Evolutionary conservation across 1,284 basidiomycete genomes (phyloP).

Genomic region (Pseudomicrostroma phylloplanum): DNA sequence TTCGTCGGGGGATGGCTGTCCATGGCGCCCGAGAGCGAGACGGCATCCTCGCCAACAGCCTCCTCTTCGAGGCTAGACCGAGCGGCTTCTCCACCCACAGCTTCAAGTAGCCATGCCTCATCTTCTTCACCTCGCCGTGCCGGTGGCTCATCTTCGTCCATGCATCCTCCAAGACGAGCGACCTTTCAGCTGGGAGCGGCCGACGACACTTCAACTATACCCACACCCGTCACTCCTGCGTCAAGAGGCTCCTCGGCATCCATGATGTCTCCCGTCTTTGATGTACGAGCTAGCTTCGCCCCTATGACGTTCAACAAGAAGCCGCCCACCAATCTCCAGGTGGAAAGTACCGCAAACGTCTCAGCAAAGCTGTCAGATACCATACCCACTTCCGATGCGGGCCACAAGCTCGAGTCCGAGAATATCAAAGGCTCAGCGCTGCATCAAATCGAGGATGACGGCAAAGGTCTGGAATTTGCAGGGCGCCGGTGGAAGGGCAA

Average conservation of each 20-base stretch:
- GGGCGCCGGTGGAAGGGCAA: slow-evolving; percentile 39
- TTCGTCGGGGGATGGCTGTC: slow-evolving; percentile 28
- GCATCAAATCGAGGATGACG: slow-evolving; percentile 17
- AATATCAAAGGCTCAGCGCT: neutral
- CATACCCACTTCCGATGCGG: neutral
- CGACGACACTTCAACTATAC: slow-evolving; percentile 17
- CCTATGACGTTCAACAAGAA: slow-evolving; percentile 29
- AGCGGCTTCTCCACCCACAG: slow-evolving; percentile 8
- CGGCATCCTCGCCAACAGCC: neutral
- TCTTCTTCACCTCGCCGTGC: neutral
- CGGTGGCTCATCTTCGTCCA: too few species aligned
- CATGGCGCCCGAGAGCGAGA: slow-evolving; percentile 30
- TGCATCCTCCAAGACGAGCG: slow-evolving; percentile 9
- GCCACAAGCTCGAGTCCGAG: neutral
- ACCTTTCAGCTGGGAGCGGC: slow-evolving; percentile 28
- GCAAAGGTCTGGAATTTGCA: slow-evolving; percentile 26
- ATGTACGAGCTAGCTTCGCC: slow-evolving; percentile 36
- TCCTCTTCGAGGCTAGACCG: neutral
- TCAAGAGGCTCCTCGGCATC: slow-evolving; percentile 18
- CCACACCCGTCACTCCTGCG: slow-evolving; percentile 6
- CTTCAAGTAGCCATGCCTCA: slow-evolving; percentile 15
- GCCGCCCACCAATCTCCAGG: neutral
- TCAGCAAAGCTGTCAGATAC: slow-evolving; percentile 5
- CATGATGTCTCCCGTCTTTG: slow-evolving; percentile 22
- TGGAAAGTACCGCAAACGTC: neutral